A percentile compares a stretch with the other conserved stretches of the same genome.
Conservation (phyloP, 192 early-diverging fungal genomes). For the Entomortierella chlamydospora region DNA sequence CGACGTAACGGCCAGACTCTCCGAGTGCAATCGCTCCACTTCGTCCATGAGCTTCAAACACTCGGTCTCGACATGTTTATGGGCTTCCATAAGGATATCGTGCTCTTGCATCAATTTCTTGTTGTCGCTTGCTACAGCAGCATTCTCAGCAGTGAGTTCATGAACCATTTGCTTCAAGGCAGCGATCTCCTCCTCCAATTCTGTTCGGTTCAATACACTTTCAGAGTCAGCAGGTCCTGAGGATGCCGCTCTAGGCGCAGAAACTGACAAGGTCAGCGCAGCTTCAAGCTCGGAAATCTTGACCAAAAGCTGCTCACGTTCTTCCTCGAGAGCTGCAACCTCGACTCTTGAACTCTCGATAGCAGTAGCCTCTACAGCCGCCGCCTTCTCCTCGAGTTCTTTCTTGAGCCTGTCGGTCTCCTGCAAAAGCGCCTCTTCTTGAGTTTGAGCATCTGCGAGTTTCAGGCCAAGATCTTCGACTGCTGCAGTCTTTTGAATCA, state of each 20-base stretch:
- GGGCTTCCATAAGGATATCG: slow-evolving; percentile 67
- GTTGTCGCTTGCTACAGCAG: slow-evolving; percentile 60
- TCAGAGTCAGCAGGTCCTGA: slow-evolving; percentile 8
- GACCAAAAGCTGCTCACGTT: slow-evolving; percentile 60
- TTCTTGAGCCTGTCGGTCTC: slow-evolving; percentile 36
- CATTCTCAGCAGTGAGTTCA: slow-evolving; percentile 64
- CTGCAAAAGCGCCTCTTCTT: slow-evolving; percentile 37
- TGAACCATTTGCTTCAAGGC: slow-evolving; percentile 63
- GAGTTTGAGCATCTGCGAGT: slow-evolving; percentile 39
- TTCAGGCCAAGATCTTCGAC: slow-evolving; percentile 51
- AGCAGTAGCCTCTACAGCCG: slow-evolving; percentile 3
- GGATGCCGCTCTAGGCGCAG: slow-evolving; percentile 5
- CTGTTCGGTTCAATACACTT: slow-evolving; percentile 38
- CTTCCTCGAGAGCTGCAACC: slow-evolving; percentile 44
- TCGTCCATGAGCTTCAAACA: slow-evolving; percentile 82
- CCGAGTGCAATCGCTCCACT: slow-evolving; percentile 74
- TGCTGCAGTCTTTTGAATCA: slow-evolving; percentile 53
- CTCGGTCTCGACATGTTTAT: slow-evolving; percentile 77
- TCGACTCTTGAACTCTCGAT: slow-evolving; percentile 46
- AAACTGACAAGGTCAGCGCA: slow-evolving; percentile 28
- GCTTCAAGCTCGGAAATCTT: slow-evolving; percentile 51
- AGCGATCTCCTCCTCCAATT: slow-evolving; percentile 56
- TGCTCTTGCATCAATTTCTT: slow-evolving; percentile 62
- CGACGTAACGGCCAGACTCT: slow-evolving; percentile 50
- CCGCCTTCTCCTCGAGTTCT: slow-evolving; percentile 23